phyloP scores from a whole-genome alignment of 2,329 filamentous ascomycete genomes.

The Hymenoscyphus fructigenus region DNA sequence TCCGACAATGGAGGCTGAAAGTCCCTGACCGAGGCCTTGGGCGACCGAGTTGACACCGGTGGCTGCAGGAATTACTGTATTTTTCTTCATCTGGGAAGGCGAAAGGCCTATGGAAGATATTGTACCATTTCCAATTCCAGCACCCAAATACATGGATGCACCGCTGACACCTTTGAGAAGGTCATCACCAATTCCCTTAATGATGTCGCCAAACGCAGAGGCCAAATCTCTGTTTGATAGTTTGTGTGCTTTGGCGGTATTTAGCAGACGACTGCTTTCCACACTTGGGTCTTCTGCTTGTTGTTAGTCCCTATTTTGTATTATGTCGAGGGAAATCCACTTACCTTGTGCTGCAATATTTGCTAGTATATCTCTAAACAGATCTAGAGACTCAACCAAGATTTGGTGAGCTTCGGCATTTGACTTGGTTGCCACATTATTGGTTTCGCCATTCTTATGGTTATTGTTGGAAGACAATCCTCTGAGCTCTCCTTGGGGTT shows the following conservation, averaged over 20 bases:
- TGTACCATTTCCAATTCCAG: slow-evolving; percentile 18
- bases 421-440: background rate
- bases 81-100: slow-evolving; percentile 3
- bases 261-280: too few species aligned
- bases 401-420: background rate
- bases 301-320: background rate
- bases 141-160: slow-evolving; percentile 16
- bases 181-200: slow-evolving; percentile 6
- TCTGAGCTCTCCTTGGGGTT: background rate
- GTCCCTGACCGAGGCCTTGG: slow-evolving; percentile 14
- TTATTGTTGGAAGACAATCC: background rate
- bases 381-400: background rate
- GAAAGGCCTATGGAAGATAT: background rate
- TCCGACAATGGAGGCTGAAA: slow-evolving; percentile 15
- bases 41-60: slow-evolving; percentile 16
- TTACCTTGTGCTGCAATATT: slow-evolving; percentile 1
- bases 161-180: background rate
- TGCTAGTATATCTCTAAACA: background rate
- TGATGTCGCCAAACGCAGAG: slow-evolving; percentile 12
- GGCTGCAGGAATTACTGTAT: slow-evolving; percentile 9
- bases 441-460: background rate
- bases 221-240: slow-evolving; percentile 12
- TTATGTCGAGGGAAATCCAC: background rate
- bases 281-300: too few species aligned
- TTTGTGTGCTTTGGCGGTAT: background rate